Evolutionary conservation across 768 basidiomycete species (phyloP), one percentile per base, ranked within the genome.

Genomic region (Leccinum incarnatum): DNA sequence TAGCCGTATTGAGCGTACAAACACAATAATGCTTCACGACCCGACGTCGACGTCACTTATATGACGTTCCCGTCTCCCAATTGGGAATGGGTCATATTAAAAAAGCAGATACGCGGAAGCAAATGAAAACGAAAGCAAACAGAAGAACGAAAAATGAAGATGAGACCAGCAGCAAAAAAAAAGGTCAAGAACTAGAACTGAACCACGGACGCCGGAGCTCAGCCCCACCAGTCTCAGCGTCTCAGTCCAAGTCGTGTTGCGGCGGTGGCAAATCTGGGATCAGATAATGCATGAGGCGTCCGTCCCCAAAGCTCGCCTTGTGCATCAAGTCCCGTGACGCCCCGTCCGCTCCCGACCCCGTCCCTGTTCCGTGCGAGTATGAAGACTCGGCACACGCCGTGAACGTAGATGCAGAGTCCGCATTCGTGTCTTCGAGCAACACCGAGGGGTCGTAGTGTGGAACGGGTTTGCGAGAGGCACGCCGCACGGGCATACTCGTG

Each of bases 221-320:
- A 32, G 56, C 53, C 48, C 25, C 14, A 49, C 9, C n/a, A 5
- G 37, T 17, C 40, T 40, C 17, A 40, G 8, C 40, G 40, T 42
- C 40, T 47, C 46, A 47, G 12, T 58, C 42, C 70, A 59, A 70
- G 32, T 75, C 70, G 55, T 52, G 65, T 63, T 62, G 66, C 11
- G 70, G 70, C 19, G 66, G 69, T 17, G 83, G 84, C 77, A 84
- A 76, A 64, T 85, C 84, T 9, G 84, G 84, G 45, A 85, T 84
- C 58, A 85, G 67, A 74, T 82, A 84, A 68, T 85, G 23, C 23
- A 23, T 23, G 23, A 23, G 76, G 47, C 77, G 72, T 25, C 76
- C 76, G 34, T 75, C 75, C 53, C 77, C 81, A 67, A 83, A 75
- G 68, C 78, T 80, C 42, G 70, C 69, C 67, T 80, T 80, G 63